Evolutionary conservation across 345 rosid species (phyloP).

Genomic region (Eucalyptus tenuipes): DNA sequence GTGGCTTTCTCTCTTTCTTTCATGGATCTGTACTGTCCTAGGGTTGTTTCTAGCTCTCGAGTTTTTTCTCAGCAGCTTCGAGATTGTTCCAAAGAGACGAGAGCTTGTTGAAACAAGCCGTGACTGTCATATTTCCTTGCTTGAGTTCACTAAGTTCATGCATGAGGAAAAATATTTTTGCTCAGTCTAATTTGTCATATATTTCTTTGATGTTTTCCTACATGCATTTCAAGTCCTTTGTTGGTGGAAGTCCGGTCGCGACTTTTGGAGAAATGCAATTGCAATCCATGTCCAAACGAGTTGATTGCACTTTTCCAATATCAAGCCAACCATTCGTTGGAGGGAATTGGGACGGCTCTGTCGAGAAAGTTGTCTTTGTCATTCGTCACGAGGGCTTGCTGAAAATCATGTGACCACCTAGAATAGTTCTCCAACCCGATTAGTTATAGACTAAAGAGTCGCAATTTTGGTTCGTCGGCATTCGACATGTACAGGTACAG

Average conservation of each 20-base stretch:
- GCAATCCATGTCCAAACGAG: neutral
- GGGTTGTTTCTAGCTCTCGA: too few relatives aligned
- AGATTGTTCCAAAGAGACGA: neutral
- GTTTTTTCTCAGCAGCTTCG: fast-evolving
- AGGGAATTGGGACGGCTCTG: neutral
- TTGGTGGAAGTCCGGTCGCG: neutral
- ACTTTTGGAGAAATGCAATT: neutral
- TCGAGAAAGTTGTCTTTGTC: neutral
- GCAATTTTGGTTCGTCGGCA: fast-evolving
- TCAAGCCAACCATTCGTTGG: neutral
- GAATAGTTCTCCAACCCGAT: fast-evolving
- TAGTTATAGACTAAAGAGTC: neutral
- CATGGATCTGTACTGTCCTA: too few relatives aligned
- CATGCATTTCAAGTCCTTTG: neutral
- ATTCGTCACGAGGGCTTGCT: neutral
- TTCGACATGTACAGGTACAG: fast-evolving
- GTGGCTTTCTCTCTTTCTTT: too few relatives aligned
- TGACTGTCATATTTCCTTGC: neutral
- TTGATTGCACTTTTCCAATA: neutral
- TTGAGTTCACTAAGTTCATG: neutral
- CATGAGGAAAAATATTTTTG: neutral
- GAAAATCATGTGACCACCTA: neutral
- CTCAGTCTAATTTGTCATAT: neutral
- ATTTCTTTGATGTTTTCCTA: neutral
- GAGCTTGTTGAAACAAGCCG: neutral